A percentile compares a stretch with the other conserved stretches of the same genome.
phyloP scores from a whole-genome alignment of 192 early-diverging fungal species.

The Coemansia erecta region DNA sequence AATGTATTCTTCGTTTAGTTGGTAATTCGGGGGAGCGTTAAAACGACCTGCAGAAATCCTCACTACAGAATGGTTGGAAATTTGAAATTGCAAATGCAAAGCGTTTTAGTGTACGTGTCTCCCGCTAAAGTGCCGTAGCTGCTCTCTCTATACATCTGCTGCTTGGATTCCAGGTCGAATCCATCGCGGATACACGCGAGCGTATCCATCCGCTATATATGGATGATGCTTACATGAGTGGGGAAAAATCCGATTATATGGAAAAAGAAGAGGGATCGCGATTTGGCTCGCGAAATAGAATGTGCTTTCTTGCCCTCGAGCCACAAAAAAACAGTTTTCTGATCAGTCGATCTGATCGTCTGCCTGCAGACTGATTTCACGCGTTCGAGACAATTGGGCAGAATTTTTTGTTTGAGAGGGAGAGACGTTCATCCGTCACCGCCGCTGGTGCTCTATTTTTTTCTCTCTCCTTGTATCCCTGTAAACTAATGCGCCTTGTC shows the following conservation, averaged over 20 bases:
- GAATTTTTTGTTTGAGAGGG: too few relatives aligned
- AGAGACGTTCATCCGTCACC: background rate
- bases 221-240: constrained; percentile 32
- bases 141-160: background rate
- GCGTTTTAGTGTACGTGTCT: background rate
- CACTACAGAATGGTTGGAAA: constrained; percentile 48
- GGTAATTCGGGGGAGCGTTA: constrained; percentile 13
- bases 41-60: constrained; percentile 57
- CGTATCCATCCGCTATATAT: constrained; percentile 13
- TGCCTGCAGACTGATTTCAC: too few relatives aligned
- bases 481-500: background rate
- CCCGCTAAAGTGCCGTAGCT: background rate
- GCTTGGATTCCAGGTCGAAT: background rate
- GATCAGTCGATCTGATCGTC: background rate
- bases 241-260: constrained; percentile 13
- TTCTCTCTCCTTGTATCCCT: background rate
- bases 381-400: too few relatives aligned
- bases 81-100: background rate
- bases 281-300: background rate
- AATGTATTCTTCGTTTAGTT: constrained; percentile 8
- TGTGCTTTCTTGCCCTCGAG: background rate
- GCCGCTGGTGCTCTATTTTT: background rate
- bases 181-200: background rate
- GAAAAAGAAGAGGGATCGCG: constrained; percentile 8
- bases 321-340: background rate